Conservation (phyloP, 1,139 yeast species). For the Blastobotrys serpentis region DNA sequence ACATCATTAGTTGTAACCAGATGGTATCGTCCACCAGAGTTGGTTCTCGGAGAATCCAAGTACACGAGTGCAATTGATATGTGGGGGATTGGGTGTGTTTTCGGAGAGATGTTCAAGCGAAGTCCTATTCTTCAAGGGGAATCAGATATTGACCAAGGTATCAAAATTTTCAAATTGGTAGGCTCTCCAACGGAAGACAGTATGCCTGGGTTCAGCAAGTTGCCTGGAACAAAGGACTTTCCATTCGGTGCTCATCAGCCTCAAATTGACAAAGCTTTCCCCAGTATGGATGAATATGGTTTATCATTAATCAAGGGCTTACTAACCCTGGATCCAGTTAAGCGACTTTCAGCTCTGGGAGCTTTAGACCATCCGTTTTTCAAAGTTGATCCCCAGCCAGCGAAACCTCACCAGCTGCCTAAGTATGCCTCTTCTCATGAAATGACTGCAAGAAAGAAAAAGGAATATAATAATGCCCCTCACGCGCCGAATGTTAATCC, state of each 20-base stretch:
- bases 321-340: slow-evolving; percentile 57
- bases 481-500: slow-evolving; percentile 25
- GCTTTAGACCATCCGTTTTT: slow-evolving; percentile 76
- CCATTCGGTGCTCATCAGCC: slow-evolving; percentile 49
- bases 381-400: slow-evolving; percentile 61
- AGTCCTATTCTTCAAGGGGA: slow-evolving; percentile 84
- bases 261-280: slow-evolving; percentile 50
- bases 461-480: slow-evolving; percentile 38
- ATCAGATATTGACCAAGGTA: slow-evolving; percentile 89
- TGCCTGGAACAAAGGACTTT: slow-evolving; percentile 55
- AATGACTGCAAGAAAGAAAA: slow-evolving; percentile 68
- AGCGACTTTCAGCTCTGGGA: slow-evolving; percentile 72
- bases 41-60: slow-evolving; percentile 69
- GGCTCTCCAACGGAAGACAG: slow-evolving; percentile 71
- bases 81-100: slow-evolving; percentile 98
- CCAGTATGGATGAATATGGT: slow-evolving; percentile 37
- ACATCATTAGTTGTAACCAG: slow-evolving; percentile 93
- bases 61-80: slow-evolving; percentile 90
- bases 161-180: slow-evolving; percentile 69
- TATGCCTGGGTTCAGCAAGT: slow-evolving; percentile 63
- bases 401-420: slow-evolving; percentile 53
- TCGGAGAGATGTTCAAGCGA: slow-evolving; percentile 82
- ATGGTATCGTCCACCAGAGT: slow-evolving; percentile 96
- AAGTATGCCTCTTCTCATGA: slow-evolving; percentile 85
- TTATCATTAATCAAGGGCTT: slow-evolving; percentile 35